Evolutionary conservation across 495 filamentous ascomycete species (phyloP), one percentile per base, ranked within the genome.

Genomic region (Penicillium ochrochloron): DNA sequence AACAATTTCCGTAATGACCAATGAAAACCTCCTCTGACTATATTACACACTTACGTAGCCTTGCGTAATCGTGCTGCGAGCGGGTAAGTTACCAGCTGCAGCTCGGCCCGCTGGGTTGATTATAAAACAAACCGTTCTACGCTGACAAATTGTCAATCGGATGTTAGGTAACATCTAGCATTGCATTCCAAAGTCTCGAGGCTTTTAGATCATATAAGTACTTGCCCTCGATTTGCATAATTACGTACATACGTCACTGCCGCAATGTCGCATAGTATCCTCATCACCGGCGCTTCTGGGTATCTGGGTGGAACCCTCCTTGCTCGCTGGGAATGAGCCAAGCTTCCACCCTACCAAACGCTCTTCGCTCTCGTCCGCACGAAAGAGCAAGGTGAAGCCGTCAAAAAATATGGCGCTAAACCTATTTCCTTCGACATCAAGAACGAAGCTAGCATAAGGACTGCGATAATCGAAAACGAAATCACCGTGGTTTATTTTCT

Each of bases 271-370:
- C 74, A 73, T 48, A 80, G 81, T 46, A 78, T 85, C 39, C 76
- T 84, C 39, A 67, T 85, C 25, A 85, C 83, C 5, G 83, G 83
- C 4, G 78, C 70, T 11, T 85, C 82, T 2, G 83, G 83, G 17
- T 85, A 85, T 58, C 76, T 85, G 0, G 82, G 82, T 9, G 83
- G 83, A 17, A 73, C 74, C 5, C 65, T 85, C 14, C 79, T 85
- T 7, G 76, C 81, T 25, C 73, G 70, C n/a, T 69, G 73, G 63
- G 55, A 64, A 10, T 27, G 59, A 2, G 73, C 77, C 19, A 66
- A 73, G 3, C 73, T 83, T 7, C 78, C 80, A 7, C 39, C 74
- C 2, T 77, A 83, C 63, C 62, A 62, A 9, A 78, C 72, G 34
- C 67, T 84, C 12, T 83, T 74, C 57, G 79, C 79, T 29, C 73